A percentile compares a stretch with the other conserved stretches of the same genome.
These are phyloP conservation scores for Suillus paluster DNA, from an alignment of 768 basidiomycete genomes.

Conservation along the genomic window DNA sequence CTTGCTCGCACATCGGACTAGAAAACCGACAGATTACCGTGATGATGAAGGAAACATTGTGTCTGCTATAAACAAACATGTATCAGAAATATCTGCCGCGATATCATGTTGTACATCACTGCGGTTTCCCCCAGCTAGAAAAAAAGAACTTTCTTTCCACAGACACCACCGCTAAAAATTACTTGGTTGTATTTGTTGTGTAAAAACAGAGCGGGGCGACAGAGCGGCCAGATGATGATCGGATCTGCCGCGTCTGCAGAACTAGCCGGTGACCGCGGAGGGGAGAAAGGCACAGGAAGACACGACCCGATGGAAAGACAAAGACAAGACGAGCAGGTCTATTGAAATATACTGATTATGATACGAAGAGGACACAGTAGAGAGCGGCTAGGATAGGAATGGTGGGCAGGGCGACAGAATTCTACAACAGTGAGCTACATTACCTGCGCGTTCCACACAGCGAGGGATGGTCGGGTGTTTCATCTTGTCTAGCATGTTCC, in stretches of 20 bases:
- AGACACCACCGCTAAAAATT: not conserved
- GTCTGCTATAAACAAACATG: no score
- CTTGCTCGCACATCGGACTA: no score
- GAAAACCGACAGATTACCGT: no score
- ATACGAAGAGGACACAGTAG: not conserved
- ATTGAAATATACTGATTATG: no score
- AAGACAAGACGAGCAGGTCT: not conserved
- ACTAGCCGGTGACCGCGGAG: not conserved
- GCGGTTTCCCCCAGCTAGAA: not conserved
- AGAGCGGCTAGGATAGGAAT: not conserved
- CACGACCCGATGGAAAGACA: not conserved
- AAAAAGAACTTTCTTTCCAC: not conserved
- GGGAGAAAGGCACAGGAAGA: not conserved
- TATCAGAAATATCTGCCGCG: not conserved
- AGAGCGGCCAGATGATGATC: not conserved
- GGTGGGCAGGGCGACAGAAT: not conserved
- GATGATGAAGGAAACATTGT: not conserved
- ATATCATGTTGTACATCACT: not conserved
- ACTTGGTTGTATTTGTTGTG: not conserved
- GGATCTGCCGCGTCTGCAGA: not conserved
- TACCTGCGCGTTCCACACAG: not conserved
- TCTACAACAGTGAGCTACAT: not conserved
- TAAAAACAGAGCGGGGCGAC: not conserved
- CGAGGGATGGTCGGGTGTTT: not conserved
- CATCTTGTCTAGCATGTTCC: no score